These are phyloP conservation scores for Penicillium sp. DNA, from an alignment of 2,329 filamentous ascomycete species.

Conservation along the genomic window DNA sequence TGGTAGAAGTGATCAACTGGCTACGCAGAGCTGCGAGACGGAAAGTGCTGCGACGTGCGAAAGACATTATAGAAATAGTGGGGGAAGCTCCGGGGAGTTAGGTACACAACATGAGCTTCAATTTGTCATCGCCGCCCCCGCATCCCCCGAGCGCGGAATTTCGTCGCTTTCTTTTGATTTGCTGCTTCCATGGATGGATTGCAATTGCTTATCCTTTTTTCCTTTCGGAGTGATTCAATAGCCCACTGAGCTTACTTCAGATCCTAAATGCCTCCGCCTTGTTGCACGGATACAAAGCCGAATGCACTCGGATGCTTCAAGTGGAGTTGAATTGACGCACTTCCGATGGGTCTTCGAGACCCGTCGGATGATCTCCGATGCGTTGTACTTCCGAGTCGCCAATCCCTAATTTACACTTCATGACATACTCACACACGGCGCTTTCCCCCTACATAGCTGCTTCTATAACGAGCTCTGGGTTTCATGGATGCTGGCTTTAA, in stretches of 20 bases:
- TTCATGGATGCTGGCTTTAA: not conserved
- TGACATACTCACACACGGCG: not conserved
- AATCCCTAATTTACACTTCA: not conserved
- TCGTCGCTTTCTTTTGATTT: constrained; percentile 7
- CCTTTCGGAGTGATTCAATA: too few species aligned
- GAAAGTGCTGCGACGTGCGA: constrained; percentile 8
- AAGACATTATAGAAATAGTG: constrained; percentile 11
- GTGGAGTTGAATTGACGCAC: not conserved
- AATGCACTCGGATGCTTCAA: not conserved
- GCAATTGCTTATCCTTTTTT: too few species aligned
- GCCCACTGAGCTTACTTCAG: too few species aligned
- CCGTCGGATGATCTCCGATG: not conserved
- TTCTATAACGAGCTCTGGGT: not conserved
- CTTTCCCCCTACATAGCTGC: not conserved
- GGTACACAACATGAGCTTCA: constrained; percentile 4
- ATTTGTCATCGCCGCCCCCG: constrained; percentile 18
- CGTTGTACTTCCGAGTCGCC: not conserved
- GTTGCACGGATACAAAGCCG: not conserved
- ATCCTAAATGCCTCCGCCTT: not conserved
- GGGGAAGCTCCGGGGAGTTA: not conserved
- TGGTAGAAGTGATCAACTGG: constrained; percentile 9
- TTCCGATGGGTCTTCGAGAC: not conserved
- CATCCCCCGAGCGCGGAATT: constrained; percentile 9
- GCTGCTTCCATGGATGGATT: not conserved
- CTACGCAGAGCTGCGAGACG: constrained; percentile 15